Conservation (phyloP, 2,329 filamentous ascomycete genomes). For the Fusarium foetens region DNA sequence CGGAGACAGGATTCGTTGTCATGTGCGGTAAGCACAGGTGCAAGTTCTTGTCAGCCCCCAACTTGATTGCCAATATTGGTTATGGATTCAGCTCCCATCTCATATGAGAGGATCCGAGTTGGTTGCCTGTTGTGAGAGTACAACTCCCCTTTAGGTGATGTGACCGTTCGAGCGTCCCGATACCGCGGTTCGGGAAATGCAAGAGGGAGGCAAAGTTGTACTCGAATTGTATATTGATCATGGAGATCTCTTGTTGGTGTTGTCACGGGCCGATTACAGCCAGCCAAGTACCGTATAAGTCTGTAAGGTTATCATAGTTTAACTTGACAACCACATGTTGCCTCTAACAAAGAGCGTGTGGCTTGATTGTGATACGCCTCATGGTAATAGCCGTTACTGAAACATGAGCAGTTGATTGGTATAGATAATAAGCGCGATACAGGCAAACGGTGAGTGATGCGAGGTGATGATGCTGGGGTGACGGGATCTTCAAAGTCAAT, state of each 20-base stretch:
- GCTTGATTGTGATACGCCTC: constrained; percentile 16
- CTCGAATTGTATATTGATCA: constrained; percentile 6
- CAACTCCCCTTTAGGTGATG: constrained; percentile 18
- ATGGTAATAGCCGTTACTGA: neutral
- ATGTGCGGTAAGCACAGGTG: constrained; percentile 6
- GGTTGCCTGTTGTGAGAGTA: constrained; percentile 12
- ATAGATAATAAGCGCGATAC: constrained; percentile 4
- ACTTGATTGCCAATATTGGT: neutral
- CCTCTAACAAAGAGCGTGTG: neutral
- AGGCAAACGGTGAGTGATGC: constrained; percentile 17
- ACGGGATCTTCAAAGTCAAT: constrained; percentile 20
- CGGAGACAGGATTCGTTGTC: neutral
- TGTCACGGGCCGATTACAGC: constrained; percentile 24
- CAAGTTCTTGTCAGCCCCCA: constrained; percentile 15
- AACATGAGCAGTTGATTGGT: constrained; percentile 4
- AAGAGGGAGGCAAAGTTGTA: constrained; percentile 18
- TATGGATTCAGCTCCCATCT: constrained; percentile 7
- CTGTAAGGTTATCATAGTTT: neutral
- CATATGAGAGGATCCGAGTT: constrained; percentile 7
- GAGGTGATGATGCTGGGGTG: constrained; percentile 3
- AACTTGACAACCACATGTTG: neutral
- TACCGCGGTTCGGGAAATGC: constrained; percentile 32
- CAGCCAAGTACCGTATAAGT: constrained; percentile 2
- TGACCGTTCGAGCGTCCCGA: constrained; percentile 26
- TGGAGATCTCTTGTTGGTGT: constrained; percentile 5